Percentiles rank a stretch among this genome's conserved stretches.
phyloP scores from a whole-genome alignment of 1,139 yeast species.

The Lodderomyces oxycetoniae region DNA sequence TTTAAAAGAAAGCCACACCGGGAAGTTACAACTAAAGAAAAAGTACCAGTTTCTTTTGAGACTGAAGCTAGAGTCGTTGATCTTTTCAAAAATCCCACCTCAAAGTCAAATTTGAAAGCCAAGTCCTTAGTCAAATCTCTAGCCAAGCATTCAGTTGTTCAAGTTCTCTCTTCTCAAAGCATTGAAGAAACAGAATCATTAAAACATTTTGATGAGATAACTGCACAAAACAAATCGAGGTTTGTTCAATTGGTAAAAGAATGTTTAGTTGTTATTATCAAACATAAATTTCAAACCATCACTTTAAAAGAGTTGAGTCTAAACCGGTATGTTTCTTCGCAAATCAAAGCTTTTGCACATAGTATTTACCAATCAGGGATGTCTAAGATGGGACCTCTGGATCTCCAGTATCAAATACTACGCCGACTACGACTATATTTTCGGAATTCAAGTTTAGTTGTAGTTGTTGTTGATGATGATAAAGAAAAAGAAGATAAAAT shows the following conservation, averaged over 20 bases:
- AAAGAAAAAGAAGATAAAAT: background rate
- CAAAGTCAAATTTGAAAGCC: background rate
- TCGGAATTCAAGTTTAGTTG: conserved; percentile 2
- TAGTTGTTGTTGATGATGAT: background rate
- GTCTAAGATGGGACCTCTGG: background rate
- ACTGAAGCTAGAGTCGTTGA: background rate
- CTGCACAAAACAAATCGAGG: background rate
- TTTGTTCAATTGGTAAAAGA: conserved; percentile 4
- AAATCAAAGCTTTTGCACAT: conserved; percentile 1
- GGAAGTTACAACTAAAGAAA: no score
- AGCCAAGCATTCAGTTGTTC: background rate
- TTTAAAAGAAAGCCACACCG: no score
- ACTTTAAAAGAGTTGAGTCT: conserved; percentile 1
- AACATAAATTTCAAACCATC: background rate
- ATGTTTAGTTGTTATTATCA: conserved; percentile 2
- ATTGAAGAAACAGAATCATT: background rate
- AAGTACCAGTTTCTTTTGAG: background rate
- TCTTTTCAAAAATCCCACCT: background rate
- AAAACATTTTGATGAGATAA: background rate
- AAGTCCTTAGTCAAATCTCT: no score
- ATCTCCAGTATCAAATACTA: background rate
- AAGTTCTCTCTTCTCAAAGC: conserved; percentile 1
- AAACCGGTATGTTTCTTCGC: background rate
- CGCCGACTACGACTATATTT: conserved; percentile 4
- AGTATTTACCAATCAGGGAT: background rate